Conservation (phyloP, 768 basidiomycete genomes). For the Lentinula guzmanii region DNA sequence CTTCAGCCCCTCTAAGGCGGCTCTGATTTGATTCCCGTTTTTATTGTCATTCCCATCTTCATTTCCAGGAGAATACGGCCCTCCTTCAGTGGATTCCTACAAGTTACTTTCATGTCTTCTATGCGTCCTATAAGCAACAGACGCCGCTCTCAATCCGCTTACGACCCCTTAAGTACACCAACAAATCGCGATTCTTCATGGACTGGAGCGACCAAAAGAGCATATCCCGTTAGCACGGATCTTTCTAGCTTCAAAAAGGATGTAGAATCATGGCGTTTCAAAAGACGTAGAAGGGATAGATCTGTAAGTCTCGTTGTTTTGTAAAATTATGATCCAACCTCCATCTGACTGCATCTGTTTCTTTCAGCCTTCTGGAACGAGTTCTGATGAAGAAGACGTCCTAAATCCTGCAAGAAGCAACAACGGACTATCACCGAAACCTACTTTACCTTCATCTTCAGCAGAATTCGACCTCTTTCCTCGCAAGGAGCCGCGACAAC, state of each 20-base stretch:
- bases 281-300: constrained; percentile 43
- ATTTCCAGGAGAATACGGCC: neutral
- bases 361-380: constrained; percentile 11
- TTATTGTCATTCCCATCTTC: neutral
- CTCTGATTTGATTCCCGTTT: neutral
- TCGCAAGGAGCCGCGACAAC: constrained; percentile 13
- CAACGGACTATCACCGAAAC: constrained; percentile 19
- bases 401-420: constrained; percentile 10
- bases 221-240: constrained; percentile 24
- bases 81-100: neutral
- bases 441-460: constrained; percentile 40
- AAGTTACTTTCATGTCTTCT: constrained; percentile 15
- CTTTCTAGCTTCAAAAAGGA: constrained; percentile 36
- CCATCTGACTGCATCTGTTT: neutral
- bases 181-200: constrained; percentile 28
- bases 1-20: neutral
- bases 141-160: constrained; percentile 50
- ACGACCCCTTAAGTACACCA: constrained; percentile 29
- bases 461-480: constrained; percentile 44
- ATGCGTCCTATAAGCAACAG: constrained; percentile 29
- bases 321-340: neutral
- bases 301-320: constrained; percentile 30
- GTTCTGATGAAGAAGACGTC: constrained; percentile 12
- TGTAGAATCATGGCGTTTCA: constrained; percentile 48
- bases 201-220: constrained; percentile 44